Evolutionary conservation across 2,329 filamentous ascomycete species (phyloP).

Genomic region (Fusarium paranaense): DNA sequence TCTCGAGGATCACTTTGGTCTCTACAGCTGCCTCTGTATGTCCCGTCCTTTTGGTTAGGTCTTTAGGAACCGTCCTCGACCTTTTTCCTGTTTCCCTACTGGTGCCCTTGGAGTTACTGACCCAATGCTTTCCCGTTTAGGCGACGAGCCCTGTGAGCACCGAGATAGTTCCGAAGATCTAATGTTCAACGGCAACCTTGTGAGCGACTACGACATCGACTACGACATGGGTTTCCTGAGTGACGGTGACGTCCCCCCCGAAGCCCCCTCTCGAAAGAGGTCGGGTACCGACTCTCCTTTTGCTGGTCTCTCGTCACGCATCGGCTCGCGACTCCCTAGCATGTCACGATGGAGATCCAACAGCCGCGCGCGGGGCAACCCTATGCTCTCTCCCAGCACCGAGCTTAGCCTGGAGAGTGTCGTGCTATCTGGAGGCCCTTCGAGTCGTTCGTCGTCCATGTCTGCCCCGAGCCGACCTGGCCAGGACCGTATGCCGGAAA

Average conservation of each 20-base stretch:
- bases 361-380: conserved; percentile 55
- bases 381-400: conserved; percentile 73
- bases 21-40: conserved; percentile 82
- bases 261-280: conserved; percentile 62
- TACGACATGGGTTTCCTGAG: conserved; percentile 77
- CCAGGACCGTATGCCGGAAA: conserved; percentile 61
- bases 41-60: conserved; percentile 42
- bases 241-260: conserved; percentile 67
- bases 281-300: conserved; percentile 69
- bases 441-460: conserved; percentile 83
- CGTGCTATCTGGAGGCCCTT: conserved; percentile 72
- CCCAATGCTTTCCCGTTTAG: conserved; percentile 52
- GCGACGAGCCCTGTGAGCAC: conserved; percentile 72
- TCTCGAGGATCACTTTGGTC: conserved; percentile 52
- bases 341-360: conserved; percentile 63
- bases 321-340: conserved; percentile 71
- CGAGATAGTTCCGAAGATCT: conserved; percentile 57
- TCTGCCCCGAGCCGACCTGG: conserved; percentile 68
- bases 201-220: conserved; percentile 62
- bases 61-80: conserved; percentile 9
- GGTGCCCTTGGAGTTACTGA: conserved; percentile 25
- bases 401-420: conserved; percentile 86
- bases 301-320: conserved; percentile 71
- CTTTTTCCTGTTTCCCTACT: conserved; percentile 6
- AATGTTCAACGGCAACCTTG: conserved; percentile 51